phyloP scores from a whole-genome alignment of 2,329 filamentous ascomycete genomes.

The Paecilomyces fulvus region DNA sequence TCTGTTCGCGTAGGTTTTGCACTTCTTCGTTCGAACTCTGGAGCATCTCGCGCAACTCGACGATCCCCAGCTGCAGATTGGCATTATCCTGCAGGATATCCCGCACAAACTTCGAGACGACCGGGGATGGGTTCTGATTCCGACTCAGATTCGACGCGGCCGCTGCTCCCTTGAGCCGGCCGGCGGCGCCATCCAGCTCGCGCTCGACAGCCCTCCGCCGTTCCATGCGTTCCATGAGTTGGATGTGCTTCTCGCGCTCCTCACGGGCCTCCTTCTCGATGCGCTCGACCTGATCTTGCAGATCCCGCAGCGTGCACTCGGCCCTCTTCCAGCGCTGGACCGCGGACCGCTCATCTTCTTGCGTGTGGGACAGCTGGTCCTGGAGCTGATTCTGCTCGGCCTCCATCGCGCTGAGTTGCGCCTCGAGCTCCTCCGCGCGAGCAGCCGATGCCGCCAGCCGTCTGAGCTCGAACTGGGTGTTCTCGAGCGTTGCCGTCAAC shows the following conservation, averaged over 20 bases:
- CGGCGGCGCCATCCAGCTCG: slow-evolving; percentile 71
- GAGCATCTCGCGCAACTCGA: slow-evolving; percentile 84
- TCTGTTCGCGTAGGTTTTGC: slow-evolving; percentile 71
- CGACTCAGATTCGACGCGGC: slow-evolving; percentile 57
- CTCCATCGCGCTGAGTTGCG: slow-evolving; percentile 70
- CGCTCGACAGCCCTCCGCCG: slow-evolving; percentile 72
- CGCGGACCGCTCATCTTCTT: slow-evolving; percentile 69
- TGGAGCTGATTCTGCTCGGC: slow-evolving; percentile 69
- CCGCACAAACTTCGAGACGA: slow-evolving; percentile 93
- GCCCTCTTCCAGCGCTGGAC: slow-evolving; percentile 78
- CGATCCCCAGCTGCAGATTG: slow-evolving; percentile 82
- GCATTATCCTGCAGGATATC: slow-evolving; percentile 94
- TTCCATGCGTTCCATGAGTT: slow-evolving; percentile 76
- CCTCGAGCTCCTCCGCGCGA: slow-evolving; percentile 70
- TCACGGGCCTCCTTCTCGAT: slow-evolving; percentile 77
- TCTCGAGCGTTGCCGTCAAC: slow-evolving; percentile 67
- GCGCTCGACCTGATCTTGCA: slow-evolving; percentile 80
- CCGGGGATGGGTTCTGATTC: slow-evolving; percentile 52
- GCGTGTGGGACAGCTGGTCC: slow-evolving; percentile 55
- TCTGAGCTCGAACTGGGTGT: slow-evolving; percentile 68
- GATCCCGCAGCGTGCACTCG: slow-evolving; percentile 65
- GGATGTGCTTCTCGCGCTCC: slow-evolving; percentile 71
- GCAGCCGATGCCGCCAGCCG: slow-evolving; percentile 64
- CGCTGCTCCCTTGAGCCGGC: slow-evolving; percentile 71
- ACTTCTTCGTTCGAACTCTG: slow-evolving; percentile 91